Percentiles rank a stretch among this genome's conserved stretches.
These are phyloP conservation scores for Cephaloascus albidus DNA, from an alignment of 805 yeast species.

Conservation along the genomic window DNA sequence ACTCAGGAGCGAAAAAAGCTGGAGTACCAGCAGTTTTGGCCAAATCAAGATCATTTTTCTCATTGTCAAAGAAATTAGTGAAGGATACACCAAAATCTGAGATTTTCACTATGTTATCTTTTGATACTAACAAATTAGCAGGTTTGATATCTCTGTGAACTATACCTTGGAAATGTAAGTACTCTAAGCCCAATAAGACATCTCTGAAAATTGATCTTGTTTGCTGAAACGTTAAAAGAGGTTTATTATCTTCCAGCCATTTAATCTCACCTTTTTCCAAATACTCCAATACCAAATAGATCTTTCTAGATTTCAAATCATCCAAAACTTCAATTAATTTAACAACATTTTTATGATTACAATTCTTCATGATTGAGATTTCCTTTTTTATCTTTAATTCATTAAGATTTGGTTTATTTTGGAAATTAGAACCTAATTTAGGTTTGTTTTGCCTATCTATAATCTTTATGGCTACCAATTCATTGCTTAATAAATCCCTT, in stretches of 20 bases:
- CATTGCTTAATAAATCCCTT: slow-evolving; percentile 51
- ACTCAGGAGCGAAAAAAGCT: slow-evolving; percentile 92
- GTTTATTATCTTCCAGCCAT: slow-evolving; percentile 66
- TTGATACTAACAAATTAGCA: slow-evolving; percentile 71
- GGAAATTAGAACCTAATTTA: slow-evolving; percentile 26
- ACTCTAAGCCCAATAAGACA: slow-evolving; percentile 81
- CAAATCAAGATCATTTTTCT: slow-evolving; percentile 57
- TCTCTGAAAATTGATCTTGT: slow-evolving; percentile 72
- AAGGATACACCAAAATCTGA: slow-evolving; percentile 96
- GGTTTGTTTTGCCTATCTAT: slow-evolving; percentile 67
- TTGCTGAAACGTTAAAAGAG: slow-evolving; percentile 57
- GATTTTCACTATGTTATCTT: slow-evolving; percentile 72
- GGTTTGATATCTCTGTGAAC: slow-evolving; percentile 96
- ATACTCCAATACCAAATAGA: slow-evolving; percentile 84
- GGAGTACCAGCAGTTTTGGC: slow-evolving; percentile 98
- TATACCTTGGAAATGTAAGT: slow-evolving; percentile 81
- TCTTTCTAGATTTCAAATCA: slow-evolving; percentile 74
- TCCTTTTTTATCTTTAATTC: slow-evolving; percentile 28
- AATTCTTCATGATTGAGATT: slow-evolving; percentile 39
- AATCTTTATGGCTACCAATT: slow-evolving; percentile 85
- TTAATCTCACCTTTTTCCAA: slow-evolving; percentile 83
- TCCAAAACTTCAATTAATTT: slow-evolving; percentile 60
- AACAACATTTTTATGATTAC: slow-evolving; percentile 31
- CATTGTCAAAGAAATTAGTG: slow-evolving; percentile 44
- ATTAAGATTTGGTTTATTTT: slow-evolving; percentile 19